These are phyloP conservation scores for Penicillium oxalicum DNA, from an alignment of 2,329 filamentous ascomycete genomes.

Conservation along the genomic window DNA sequence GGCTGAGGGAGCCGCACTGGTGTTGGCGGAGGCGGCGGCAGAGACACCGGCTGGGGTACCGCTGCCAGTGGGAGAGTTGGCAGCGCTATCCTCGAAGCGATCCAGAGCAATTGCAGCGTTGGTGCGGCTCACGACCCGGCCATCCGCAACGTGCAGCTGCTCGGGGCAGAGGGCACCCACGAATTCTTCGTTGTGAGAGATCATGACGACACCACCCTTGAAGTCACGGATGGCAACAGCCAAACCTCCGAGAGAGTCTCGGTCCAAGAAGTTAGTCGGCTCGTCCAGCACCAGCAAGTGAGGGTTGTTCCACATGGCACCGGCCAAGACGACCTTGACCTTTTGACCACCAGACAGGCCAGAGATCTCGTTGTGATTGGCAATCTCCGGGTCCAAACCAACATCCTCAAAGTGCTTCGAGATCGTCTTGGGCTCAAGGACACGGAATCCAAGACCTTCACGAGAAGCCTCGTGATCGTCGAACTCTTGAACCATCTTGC, in stretches of 20 bases:
- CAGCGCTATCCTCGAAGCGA: constrained; percentile 77
- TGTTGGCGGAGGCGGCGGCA: constrained; percentile 53
- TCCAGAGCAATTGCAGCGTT: constrained; percentile 66
- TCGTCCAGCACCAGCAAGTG: constrained; percentile 96
- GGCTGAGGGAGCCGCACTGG: constrained; percentile 57
- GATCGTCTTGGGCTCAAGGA: constrained; percentile 87
- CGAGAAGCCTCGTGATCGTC: constrained; percentile 98
- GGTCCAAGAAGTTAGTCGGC: constrained; percentile 98
- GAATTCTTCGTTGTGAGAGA: constrained; percentile 99
- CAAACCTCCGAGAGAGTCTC: constrained; percentile 90
- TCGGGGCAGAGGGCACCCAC: constrained; percentile 92
- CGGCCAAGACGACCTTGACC: constrained; percentile 96
- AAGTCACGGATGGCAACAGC: constrained; percentile 98
- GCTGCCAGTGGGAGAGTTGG: constrained; percentile 49
- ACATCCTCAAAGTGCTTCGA: constrained; percentile 97
- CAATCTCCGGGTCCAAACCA: constrained; percentile 92
- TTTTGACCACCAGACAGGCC: constrained; percentile 95
- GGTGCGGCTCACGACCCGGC: constrained; percentile 78
- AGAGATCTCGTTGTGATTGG: constrained; percentile 97
- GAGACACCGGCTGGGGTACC: constrained; percentile 53
- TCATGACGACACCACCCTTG: constrained; percentile 97
- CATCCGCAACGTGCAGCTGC: constrained; percentile 90
- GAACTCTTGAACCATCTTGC: constrained; percentile 94
- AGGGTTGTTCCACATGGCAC: constrained; percentile 98
- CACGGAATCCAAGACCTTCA: constrained; percentile 92